phyloP scores from a whole-genome alignment of 2,329 filamentous ascomycete species.

The Cladosporium cucumerinum region DNA sequence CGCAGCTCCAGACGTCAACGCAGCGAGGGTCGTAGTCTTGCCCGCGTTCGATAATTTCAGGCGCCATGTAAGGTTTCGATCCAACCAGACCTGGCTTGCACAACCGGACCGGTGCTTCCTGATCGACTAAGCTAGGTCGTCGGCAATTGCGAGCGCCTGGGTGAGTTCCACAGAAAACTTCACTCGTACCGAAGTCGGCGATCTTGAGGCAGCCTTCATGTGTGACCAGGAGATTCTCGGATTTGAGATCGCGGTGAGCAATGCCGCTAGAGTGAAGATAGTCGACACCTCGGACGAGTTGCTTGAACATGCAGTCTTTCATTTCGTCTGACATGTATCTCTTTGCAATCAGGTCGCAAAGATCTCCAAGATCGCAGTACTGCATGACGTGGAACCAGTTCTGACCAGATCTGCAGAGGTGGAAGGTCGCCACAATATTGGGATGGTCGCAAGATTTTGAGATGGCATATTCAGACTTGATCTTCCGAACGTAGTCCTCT shows the following conservation, averaged over 20 bases:
- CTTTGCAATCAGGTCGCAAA: constrained; percentile 69
- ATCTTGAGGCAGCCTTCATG: constrained; percentile 82
- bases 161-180: constrained; percentile 79
- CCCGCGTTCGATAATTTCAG: constrained; percentile 72
- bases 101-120: constrained; percentile 67
- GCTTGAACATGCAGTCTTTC: constrained; percentile 83
- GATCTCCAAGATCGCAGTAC: constrained; percentile 77
- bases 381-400: constrained; percentile 93
- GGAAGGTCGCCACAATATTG: constrained; percentile 78
- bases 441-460: constrained; percentile 81
- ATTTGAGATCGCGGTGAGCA: constrained; percentile 86
- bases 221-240: constrained; percentile 79
- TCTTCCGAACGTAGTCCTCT: constrained; percentile 79
- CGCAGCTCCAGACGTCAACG: constrained; percentile 82
- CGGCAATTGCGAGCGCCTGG: constrained; percentile 61
- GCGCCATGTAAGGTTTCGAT: constrained; percentile 81
- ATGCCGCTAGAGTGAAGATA: constrained; percentile 83
- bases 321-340: constrained; percentile 66
- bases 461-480: constrained; percentile 87
- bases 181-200: constrained; percentile 85
- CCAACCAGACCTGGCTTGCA: constrained; percentile 80
- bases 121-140: constrained; percentile 62
- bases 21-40: constrained; percentile 69
- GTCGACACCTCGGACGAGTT: constrained; percentile 74
- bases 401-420: constrained; percentile 66